Evolutionary conservation across 2,329 filamentous ascomycete genomes (phyloP).

Genomic region (Verticillium isaacii): DNA sequence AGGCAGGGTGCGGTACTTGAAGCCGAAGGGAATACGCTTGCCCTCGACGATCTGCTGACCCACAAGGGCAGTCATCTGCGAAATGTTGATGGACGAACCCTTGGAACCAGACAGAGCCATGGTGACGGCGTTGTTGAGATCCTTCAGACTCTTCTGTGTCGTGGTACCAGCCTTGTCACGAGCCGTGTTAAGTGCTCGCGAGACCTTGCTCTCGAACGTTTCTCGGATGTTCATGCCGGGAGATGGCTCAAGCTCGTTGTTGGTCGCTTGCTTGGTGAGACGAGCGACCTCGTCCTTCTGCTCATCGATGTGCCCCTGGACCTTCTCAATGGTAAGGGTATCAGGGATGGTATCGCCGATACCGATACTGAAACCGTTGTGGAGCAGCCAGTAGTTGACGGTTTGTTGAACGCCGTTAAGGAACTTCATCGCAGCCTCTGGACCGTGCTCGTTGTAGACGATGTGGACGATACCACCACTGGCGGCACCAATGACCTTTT

Average conservation of each 20-base stretch:
- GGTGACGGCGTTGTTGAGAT: conserved; percentile 91
- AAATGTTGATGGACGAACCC: conserved; percentile 98
- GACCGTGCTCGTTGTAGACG: conserved; percentile 91
- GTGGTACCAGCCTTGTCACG: conserved; percentile 94
- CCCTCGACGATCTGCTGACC: conserved; percentile 98
- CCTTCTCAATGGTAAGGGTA: conserved; percentile 73
- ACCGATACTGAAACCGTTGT: conserved; percentile 95
- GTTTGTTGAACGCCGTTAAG: conserved; percentile 94
- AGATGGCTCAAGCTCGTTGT: conserved; percentile 82
- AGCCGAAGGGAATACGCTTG: conserved; percentile 97
- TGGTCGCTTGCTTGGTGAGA: conserved; percentile 73
- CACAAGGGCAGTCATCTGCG: conserved; percentile 97
- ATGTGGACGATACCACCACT: conserved; percentile 91
- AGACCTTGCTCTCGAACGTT: conserved; percentile 96
- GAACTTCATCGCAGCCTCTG: conserved; percentile 83
- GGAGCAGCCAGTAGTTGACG: conserved; percentile 94
- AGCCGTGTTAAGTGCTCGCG: conserved; percentile 87
- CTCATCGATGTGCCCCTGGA: conserved; percentile 74
- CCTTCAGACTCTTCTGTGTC: conserved; percentile 88
- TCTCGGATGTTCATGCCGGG: conserved; percentile 98
- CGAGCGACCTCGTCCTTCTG: conserved; percentile 77
- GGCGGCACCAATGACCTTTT: conserved; percentile 90
- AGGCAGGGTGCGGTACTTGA: conserved; percentile 94
- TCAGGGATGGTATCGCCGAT: conserved; percentile 98
- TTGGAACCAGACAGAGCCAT: conserved; percentile 98